Evolutionary conservation across 2,329 filamentous ascomycete species (phyloP), one percentile per base, ranked within the genome.

Genomic region (Madurella mycetomatis): DNA sequence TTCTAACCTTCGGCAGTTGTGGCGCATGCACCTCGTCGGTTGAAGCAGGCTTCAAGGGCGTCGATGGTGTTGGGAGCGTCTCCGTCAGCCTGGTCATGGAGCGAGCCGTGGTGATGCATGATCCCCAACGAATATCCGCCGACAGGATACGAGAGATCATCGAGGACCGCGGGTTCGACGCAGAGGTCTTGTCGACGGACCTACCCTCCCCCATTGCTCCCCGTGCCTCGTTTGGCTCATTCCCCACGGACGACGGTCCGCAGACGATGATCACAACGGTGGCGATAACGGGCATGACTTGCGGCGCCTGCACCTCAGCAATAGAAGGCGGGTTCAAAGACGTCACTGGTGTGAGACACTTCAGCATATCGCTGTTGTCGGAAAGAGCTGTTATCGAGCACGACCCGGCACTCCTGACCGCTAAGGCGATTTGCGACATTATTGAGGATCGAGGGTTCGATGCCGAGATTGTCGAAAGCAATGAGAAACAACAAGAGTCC

Each of bases 21-120:
- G 92, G 92, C 67, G 87, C 92, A 63, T 99, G 94, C 70, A 96
- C 92, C 30, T 95, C 92, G 43, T 87, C 94, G n/a, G 87, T 99
- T 63, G 92, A 97, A 78, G 83, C 87, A 56, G 94, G 88, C 62
- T 95, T 99, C 74, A 87, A 90, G 65, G 83, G 82, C 61, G 81
- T 95, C 5, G 78, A 87, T 40, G 92, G 94, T 51, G 85, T 94
- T 9, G 88, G 87, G 59, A 90, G 81, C 63, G 90, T 97, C 55
- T 95, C 91, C 9, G 88, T 99, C 65, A 96, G 90, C 69, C 76
- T 99, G 64, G 88, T 96, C 53, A 95, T 96, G 84, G 92, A 96
- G 71, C 85, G 92, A 56, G 94, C 92, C n/a, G 92, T 97, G 41
- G 79, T 97, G 37, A 87, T 92, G 72, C 94, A 99, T 72, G 87